Conservation (phyloP, 2,329 filamentous ascomycete species). For the Talaromyces sp. region DNA sequence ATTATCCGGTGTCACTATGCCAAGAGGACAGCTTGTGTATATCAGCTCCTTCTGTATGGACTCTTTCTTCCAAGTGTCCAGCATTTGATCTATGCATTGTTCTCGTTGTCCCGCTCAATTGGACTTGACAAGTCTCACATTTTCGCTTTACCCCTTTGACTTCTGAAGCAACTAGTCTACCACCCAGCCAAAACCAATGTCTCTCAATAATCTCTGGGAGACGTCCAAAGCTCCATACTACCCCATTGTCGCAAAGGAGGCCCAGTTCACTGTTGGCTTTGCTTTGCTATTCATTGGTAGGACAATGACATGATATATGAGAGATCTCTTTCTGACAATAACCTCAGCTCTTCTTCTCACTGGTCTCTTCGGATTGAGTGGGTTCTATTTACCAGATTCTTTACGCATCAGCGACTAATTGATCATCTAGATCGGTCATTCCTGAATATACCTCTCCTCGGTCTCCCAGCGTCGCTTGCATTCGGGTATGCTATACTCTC, state of each 20-base stretch:
- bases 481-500: conserved; percentile 68
- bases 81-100: not conserved
- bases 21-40: conserved; percentile 22
- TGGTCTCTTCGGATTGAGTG: conserved; percentile 84
- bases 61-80: not conserved
- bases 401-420: conserved; percentile 10
- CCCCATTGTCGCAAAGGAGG: conserved; percentile 75
- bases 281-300: conserved; percentile 67
- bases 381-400: conserved; percentile 29
- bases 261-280: conserved; percentile 81
- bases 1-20: conserved; percentile 27
- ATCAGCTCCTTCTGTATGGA: not conserved
- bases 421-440: conserved; percentile 71
- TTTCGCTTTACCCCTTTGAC: not conserved
- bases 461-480: conserved; percentile 81
- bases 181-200: conserved; percentile 44
- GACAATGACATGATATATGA: conserved; percentile 18
- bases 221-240: conserved; percentile 83
- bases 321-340: not conserved
- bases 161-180: not conserved
- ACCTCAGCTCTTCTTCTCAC: conserved; percentile 63
- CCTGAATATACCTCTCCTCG: conserved; percentile 71
- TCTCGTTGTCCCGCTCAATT: not conserved
- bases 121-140: not conserved
- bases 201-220: conserved; percentile 89